phyloP scores from a whole-genome alignment of 345 rosid species.

The Populus pruinosa region DNA sequence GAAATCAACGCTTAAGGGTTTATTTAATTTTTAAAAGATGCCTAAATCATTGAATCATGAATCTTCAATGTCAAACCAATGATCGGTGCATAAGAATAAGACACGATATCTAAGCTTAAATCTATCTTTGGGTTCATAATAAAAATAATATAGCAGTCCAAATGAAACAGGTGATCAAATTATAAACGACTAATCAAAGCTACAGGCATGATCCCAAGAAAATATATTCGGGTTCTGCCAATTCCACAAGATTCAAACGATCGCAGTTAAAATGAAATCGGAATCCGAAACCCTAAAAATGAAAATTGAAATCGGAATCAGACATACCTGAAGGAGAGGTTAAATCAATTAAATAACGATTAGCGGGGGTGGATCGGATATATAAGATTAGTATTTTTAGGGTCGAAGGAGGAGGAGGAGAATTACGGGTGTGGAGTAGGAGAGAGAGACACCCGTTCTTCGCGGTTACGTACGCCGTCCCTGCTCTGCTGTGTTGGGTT shows the following conservation, averaged over 20 bases:
- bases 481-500: neutral
- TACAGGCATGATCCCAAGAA: neutral
- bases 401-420: slow-evolving; percentile 4
- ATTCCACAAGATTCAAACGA: neutral
- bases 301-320: neutral
- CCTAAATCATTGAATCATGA: neutral
- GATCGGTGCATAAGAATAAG: neutral
- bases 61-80: neutral
- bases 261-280: neutral
- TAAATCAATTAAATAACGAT: neutral
- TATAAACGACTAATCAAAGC: neutral
- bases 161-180: neutral
- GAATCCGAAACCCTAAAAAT: neutral
- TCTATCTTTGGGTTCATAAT: neutral
- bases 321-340: no score
- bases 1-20: neutral
- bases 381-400: neutral
- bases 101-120: neutral
- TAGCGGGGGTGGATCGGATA: neutral
- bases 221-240: neutral
- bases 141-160: neutral
- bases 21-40: no score
- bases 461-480: slow-evolving; percentile 5
- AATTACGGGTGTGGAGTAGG: neutral
- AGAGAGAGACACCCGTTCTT: slow-evolving; percentile 2